A percentile compares a stretch with the other conserved stretches of the same genome.
Evolutionary conservation across 305 asterid species (phyloP).

Genomic region (Fraxinus sp.): DNA sequence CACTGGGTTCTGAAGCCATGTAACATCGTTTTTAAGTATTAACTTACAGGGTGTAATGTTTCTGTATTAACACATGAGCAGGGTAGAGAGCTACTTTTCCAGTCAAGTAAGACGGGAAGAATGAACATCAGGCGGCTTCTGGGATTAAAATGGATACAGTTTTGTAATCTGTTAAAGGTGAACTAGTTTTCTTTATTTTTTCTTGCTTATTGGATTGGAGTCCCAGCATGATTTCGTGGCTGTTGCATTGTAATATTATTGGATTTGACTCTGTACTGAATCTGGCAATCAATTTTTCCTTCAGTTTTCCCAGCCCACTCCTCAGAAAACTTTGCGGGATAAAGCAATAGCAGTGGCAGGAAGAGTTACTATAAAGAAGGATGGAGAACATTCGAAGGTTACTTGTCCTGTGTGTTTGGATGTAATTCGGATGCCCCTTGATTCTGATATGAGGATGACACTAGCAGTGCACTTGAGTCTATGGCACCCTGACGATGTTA

Average conservation of each 20-base stretch:
- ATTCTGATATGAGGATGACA: slow-evolving; percentile 53
- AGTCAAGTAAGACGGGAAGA: background rate
- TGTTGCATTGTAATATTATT: background rate
- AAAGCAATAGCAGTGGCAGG: slow-evolving; percentile 75
- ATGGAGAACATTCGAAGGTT: slow-evolving; percentile 42
- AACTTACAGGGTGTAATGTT: background rate
- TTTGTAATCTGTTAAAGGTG: slow-evolving; percentile 54
- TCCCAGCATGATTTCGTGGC: background rate
- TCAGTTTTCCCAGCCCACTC: slow-evolving; percentile 42
- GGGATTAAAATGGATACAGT: slow-evolving; percentile 45
- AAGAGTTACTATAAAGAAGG: slow-evolving; percentile 50
- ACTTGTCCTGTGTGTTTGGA: slow-evolving; percentile 74
- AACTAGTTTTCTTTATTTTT: background rate
- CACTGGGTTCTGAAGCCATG: background rate
- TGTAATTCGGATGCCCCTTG: slow-evolving; percentile 32
- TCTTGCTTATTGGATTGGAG: slow-evolving; percentile 1
- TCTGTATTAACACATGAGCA: background rate
- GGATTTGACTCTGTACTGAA: background rate
- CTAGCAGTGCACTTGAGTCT: slow-evolving; percentile 79
- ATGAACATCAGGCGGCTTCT: slow-evolving; percentile 41
- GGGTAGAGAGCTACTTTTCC: background rate
- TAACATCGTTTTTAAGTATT: background rate
- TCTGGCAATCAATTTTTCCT: slow-evolving; percentile 8
- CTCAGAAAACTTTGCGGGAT: slow-evolving; percentile 46
- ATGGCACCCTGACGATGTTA: slow-evolving; percentile 85